A percentile compares a stretch with the other conserved stretches of the same genome.
Evolutionary conservation across 2,329 filamentous ascomycete species (phyloP).

Genomic region (Aureobasidium sp.): DNA sequence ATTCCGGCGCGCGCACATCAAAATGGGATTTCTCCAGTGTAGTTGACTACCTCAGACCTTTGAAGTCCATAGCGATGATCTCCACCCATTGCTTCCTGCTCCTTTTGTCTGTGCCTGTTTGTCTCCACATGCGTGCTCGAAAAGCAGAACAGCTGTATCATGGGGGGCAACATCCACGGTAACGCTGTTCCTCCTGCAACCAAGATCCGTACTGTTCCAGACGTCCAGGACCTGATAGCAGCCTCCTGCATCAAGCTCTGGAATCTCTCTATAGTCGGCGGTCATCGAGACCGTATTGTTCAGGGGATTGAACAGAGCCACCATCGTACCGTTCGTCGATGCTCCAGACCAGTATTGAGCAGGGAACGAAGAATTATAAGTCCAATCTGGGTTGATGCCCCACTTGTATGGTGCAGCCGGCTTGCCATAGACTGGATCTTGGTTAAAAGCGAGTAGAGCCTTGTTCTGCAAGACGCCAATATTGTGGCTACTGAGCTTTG

Average conservation of each 20-base stretch:
- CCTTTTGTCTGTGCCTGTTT: no score
- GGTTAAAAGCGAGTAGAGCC: conserved; percentile 44
- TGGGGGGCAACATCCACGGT: not conserved
- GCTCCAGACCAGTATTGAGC: not conserved
- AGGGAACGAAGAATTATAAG: not conserved
- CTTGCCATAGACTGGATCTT: conserved; percentile 31
- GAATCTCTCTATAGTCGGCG: not conserved
- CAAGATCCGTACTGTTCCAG: not conserved
- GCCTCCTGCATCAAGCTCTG: not conserved
- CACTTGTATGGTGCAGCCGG: not conserved
- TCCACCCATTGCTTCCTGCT: no score
- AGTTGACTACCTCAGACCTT: no score
- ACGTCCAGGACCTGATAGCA: not conserved
- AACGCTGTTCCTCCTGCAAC: not conserved
- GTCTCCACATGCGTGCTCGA: not conserved
- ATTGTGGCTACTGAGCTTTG: conserved; percentile 34
- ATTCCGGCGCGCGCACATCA: no score
- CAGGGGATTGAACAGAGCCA: not conserved
- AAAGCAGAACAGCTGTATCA: not conserved
- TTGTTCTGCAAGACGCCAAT: conserved; percentile 26
- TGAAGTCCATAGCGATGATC: no score
- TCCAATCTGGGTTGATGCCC: not conserved
- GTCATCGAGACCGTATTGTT: not conserved
- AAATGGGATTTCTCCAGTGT: no score
- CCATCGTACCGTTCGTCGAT: not conserved